Percentiles rank a stretch among this genome's conserved stretches.
These are phyloP conservation scores for Sechiopsis laciniata DNA, from an alignment of 306 rosid genomes.

Conservation along the genomic window DNA sequence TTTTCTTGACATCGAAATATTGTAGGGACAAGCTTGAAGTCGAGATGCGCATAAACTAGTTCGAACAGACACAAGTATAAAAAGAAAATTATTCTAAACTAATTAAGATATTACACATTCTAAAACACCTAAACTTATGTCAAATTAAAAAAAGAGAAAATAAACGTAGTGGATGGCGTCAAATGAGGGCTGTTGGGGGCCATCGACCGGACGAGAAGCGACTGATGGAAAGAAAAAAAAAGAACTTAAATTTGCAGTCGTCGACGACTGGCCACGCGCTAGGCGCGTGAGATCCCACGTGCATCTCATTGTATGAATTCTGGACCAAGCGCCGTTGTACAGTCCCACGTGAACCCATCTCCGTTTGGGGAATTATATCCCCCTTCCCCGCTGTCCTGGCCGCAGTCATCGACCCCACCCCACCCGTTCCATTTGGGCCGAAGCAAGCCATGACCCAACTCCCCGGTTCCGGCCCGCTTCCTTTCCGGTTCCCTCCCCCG, in stretches of 20 bases:
- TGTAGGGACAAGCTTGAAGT: too few species aligned
- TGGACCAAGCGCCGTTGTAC: not conserved
- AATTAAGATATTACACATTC: too few species aligned
- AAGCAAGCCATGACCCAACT: constrained; percentile 39
- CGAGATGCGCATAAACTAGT: too few species aligned
- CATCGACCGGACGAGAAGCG: not conserved
- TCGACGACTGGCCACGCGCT: constrained; percentile 9
- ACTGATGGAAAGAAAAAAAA: not conserved
- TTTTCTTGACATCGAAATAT: too few species aligned
- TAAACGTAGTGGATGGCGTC: too few species aligned
- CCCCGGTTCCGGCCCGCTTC: constrained; percentile 29
- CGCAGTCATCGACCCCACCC: constrained; percentile 21
- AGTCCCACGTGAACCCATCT: constrained; percentile 10
- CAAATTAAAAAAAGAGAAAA: too few species aligned
- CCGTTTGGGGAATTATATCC: not conserved
- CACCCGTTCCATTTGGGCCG: not conserved
- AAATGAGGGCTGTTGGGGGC: not conserved
- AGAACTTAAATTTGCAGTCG: too few species aligned
- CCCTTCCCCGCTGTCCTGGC: not conserved
- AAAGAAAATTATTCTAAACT: too few species aligned
- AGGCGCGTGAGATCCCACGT: constrained; percentile 1
- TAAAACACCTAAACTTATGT: too few species aligned
- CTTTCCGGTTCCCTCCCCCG: constrained; percentile 51
- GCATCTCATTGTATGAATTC: not conserved
- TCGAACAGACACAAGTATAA: too few species aligned